phyloP scores from a whole-genome alignment of 2,329 filamentous ascomycete species.

The Neospermospora avenae region DNA sequence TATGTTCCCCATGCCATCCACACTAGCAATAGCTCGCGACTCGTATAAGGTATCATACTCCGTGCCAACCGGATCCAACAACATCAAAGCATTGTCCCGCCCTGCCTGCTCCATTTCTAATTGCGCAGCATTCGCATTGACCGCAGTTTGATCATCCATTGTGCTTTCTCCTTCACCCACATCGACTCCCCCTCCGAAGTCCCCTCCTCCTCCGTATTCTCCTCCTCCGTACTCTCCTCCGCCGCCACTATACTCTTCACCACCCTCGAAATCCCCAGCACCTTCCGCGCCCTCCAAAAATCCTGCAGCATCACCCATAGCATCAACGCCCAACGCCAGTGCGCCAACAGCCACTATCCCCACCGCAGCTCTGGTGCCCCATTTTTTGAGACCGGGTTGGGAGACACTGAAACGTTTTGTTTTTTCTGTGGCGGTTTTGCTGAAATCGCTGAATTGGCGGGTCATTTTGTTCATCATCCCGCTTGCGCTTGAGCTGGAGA shows the following conservation, averaged over 20 bases:
- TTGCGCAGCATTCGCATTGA: constrained; percentile 1
- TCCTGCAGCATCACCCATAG: constrained; percentile 2
- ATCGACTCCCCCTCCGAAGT: neutral
- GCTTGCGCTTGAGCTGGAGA: neutral
- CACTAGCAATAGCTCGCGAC: neutral
- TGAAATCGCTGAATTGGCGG: neutral
- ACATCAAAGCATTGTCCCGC: constrained; percentile 3
- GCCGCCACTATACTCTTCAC: neutral
- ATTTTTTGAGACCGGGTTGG: constrained; percentile 6
- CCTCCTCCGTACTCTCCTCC: neutral
- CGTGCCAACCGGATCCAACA: constrained; percentile 8
- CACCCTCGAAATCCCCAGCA: neutral
- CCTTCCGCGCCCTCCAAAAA: neutral
- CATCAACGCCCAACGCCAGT: constrained; percentile 3
- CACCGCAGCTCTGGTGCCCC: constrained; percentile 4
- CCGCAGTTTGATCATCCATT: neutral
- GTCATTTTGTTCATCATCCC: neutral
- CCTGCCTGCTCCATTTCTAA: neutral
- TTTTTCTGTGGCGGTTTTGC: neutral
- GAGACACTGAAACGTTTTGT: constrained; percentile 4
- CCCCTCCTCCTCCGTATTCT: neutral
- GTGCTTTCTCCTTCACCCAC: neutral
- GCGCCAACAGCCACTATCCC: constrained; percentile 1
- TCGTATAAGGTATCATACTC: neutral
- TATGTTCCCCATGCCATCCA: neutral